These are phyloP conservation scores for Zygnema circumcarinatum DNA, from an alignment of 139 green algal species.

Conservation along the genomic window DNA sequence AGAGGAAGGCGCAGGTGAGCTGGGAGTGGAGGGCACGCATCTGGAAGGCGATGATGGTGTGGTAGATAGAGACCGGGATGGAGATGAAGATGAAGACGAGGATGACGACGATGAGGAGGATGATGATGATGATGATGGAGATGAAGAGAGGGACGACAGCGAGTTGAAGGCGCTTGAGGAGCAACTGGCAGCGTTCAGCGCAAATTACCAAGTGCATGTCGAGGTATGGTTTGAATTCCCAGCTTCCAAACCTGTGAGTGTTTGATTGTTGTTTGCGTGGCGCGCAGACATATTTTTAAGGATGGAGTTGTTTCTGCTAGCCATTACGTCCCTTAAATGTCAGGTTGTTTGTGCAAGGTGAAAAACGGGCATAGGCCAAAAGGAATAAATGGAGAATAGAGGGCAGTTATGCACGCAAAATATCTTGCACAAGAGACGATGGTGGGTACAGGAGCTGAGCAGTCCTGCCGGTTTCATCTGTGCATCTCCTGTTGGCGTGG, in stretches of 20 bases:
- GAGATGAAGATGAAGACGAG: conserved; percentile 23
- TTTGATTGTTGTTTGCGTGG: neutral
- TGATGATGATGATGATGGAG: conserved; percentile 32
- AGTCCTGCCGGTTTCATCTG: neutral
- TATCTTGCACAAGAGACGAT: too few relatives aligned
- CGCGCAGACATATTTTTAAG: neutral
- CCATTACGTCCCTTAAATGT: neutral
- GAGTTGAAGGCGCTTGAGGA: conserved; percentile 5
- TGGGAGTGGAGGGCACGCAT: neutral
- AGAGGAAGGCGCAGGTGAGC: neutral
- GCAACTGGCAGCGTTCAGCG: conserved; percentile 13
- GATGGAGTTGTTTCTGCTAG: neutral
- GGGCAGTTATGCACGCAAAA: neutral
- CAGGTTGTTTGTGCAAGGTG: neutral
- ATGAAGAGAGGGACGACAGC: neutral
- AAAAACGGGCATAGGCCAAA: neutral
- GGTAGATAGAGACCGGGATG: neutral
- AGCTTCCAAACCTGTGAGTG: conserved; percentile 5
- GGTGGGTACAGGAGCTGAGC: neutral
- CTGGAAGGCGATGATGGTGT: neutral
- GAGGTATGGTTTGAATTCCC: conserved; percentile 28
- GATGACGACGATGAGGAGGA: conserved; percentile 40
- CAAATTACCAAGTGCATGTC: conserved; percentile 45
- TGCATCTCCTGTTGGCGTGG: neutral
- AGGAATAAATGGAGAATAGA: neutral